Evolutionary conservation across 805 yeast genomes (phyloP).

Genomic region (Ogataea methylovora): DNA sequence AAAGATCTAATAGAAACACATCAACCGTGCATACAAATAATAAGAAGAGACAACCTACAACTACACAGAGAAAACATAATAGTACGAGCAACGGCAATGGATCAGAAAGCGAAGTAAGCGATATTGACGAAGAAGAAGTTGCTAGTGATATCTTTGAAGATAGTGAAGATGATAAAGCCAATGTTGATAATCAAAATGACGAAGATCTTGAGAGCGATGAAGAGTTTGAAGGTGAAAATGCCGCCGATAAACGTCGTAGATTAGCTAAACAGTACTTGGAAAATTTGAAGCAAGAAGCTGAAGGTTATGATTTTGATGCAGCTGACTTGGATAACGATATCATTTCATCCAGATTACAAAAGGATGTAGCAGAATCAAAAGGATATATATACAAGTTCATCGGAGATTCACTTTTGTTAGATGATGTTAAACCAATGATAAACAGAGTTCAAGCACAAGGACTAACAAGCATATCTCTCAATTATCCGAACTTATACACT

Average conservation of each 20-base stretch:
- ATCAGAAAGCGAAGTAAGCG: constrained; percentile 36
- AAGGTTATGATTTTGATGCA: constrained; percentile 67
- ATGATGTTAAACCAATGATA: constrained; percentile 33
- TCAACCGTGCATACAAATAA: constrained; percentile 10
- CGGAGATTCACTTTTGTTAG: constrained; percentile 40
- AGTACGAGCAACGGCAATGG: constrained; percentile 33
- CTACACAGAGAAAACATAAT: constrained; percentile 9
- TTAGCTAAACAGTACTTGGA: constrained; percentile 89
- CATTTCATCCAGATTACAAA: constrained; percentile 68
- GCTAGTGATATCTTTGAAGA: constrained; percentile 21
- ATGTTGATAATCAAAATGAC: constrained; percentile 24
- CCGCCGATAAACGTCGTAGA: constrained; percentile 90
- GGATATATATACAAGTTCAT: constrained; percentile 73
- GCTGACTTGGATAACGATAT: constrained; percentile 85
- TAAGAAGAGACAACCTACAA: constrained; percentile 8
- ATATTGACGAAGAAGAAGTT: constrained; percentile 29
- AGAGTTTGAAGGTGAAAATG: constrained; percentile 67
- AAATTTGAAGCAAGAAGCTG: constrained; percentile 56
- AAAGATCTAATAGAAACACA: constrained; percentile 26
- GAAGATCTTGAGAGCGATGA: constrained; percentile 58
- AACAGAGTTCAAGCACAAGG: constrained; percentile 58
- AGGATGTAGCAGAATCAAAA: constrained; percentile 84
- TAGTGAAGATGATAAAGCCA: constrained; percentile 12
- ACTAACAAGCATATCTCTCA: constrained; percentile 47
- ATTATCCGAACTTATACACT: constrained; percentile 61